Percentiles rank a stretch among this genome's conserved stretches.
These are phyloP conservation scores for Agrocybe chaxingu DNA, from an alignment of 768 basidiomycete species.

Conservation along the genomic window DNA sequence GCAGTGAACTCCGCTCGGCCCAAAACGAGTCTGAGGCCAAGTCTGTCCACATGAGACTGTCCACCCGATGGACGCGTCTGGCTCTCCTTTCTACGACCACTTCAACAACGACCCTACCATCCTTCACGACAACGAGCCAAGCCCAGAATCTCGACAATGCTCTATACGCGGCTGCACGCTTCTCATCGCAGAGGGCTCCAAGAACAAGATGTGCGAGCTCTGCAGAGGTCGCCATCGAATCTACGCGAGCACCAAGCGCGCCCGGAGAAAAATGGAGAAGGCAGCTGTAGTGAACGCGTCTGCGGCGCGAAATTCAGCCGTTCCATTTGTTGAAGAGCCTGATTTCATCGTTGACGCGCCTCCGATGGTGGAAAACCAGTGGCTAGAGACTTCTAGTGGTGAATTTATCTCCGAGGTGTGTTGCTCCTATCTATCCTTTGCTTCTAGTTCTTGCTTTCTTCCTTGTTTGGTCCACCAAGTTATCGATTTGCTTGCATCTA, in stretches of 20 bases:
- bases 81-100: slow-evolving; percentile 4
- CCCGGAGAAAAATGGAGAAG: slow-evolving; percentile 50
- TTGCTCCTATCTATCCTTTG: too few relatives aligned
- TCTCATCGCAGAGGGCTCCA: slow-evolving; percentile 3
- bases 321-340: not conserved
- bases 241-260: slow-evolving; percentile 50
- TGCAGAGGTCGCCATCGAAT: slow-evolving; percentile 49
- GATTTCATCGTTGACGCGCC: not conserved
- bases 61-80: slow-evolving; percentile 14
- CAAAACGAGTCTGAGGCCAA: slow-evolving; percentile 1
- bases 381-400: too few relatives aligned
- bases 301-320: not conserved
- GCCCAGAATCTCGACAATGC: not conserved
- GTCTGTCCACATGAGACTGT: not conserved
- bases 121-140: not conserved
- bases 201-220: slow-evolving; percentile 49
- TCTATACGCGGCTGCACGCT: slow-evolving; percentile 12
- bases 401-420: too few relatives aligned
- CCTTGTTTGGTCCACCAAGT: too few relatives aligned
- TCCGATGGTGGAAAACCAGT: too few relatives aligned
- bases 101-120: not conserved
- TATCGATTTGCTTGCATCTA: too few relatives aligned
- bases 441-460: too few relatives aligned
- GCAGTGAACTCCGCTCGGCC: slow-evolving; percentile 7
- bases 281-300: slow-evolving; percentile 25